phyloP scores from a whole-genome alignment of 2,329 filamentous ascomycete species.

The Trichoderma guizhouense region DNA sequence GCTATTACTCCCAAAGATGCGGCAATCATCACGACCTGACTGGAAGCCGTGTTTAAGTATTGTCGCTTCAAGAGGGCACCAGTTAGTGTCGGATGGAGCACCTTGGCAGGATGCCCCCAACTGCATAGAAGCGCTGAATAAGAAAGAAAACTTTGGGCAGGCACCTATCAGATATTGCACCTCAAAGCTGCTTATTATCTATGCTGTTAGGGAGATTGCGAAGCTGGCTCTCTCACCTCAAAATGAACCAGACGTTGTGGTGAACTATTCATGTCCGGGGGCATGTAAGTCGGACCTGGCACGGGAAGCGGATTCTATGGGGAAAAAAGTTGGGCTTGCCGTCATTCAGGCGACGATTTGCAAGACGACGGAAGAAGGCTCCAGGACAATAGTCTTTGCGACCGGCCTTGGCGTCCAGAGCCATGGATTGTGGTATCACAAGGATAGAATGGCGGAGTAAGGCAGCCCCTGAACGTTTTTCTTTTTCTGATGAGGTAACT shows the following conservation, averaged over 20 bases:
- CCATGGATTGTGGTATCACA: neutral
- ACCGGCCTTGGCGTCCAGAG: neutral
- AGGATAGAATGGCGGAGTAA: conserved; percentile 3
- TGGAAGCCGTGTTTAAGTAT: conserved; percentile 17
- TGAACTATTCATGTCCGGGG: conserved; percentile 1
- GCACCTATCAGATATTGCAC: neutral
- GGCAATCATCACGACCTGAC: conserved; percentile 2
- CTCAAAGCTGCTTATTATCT: neutral
- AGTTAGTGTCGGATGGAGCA: neutral
- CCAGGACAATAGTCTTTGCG: neutral
- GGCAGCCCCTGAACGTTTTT: neutral
- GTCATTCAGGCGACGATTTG: neutral
- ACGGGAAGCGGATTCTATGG: neutral
- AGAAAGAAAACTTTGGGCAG: neutral
- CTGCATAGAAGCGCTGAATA: neutral
- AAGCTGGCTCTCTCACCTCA: neutral
- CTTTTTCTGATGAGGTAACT: neutral
- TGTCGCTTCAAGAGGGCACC: conserved; percentile 11
- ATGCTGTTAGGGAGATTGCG: neutral
- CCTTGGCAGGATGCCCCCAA: conserved; percentile 1
- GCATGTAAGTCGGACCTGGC: neutral
- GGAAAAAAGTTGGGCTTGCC: neutral
- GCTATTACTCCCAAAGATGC: conserved; percentile 35
- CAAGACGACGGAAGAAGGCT: conserved; percentile 1
- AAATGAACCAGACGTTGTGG: neutral